Conservation (phyloP, 495 filamentous ascomycete genomes). For the Trichoderma asperelloides region DNA sequence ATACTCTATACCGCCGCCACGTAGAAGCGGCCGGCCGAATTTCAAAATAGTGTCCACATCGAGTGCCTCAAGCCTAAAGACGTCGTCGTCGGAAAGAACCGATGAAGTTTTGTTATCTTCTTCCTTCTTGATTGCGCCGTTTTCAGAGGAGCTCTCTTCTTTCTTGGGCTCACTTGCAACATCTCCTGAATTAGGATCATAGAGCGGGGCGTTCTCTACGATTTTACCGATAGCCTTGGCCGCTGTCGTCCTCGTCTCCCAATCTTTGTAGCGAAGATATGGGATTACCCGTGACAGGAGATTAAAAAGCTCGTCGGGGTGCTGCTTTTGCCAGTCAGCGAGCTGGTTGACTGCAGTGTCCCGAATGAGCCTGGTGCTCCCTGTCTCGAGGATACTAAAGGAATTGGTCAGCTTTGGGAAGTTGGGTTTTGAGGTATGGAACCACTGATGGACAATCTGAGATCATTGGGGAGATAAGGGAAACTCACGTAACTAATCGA, state of each 20-base stretch:
- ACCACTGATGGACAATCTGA: constrained; percentile 3
- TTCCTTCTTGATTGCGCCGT: constrained; percentile 41
- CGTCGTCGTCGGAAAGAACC: constrained; percentile 37
- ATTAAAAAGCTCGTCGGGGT: constrained; percentile 95
- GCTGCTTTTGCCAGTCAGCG: constrained; percentile 92
- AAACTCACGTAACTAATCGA: constrained; percentile 84
- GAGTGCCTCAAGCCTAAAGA: constrained; percentile 63
- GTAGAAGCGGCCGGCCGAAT: constrained; percentile 70
- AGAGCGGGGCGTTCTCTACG: constrained; percentile 75
- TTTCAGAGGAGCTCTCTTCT: constrained; percentile 31
- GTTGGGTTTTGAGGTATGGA: background rate
- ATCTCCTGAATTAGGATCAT: constrained; percentile 71
- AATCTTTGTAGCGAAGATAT: constrained; percentile 83
- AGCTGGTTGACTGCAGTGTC: constrained; percentile 95
- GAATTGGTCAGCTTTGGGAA: background rate
- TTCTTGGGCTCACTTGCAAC: constrained; percentile 35
- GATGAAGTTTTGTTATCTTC: constrained; percentile 28
- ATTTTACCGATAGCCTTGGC: constrained; percentile 91
- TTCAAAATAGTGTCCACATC: constrained; percentile 72
- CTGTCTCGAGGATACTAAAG: constrained; percentile 81
- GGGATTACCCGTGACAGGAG: constrained; percentile 91
- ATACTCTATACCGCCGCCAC: constrained; percentile 78
- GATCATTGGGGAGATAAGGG: constrained; percentile 11
- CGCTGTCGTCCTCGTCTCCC: constrained; percentile 88
- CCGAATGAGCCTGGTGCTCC: constrained; percentile 86